Evolutionary conservation across 805 yeast species (phyloP).

Genomic region (Metschnikowia henanensis): DNA sequence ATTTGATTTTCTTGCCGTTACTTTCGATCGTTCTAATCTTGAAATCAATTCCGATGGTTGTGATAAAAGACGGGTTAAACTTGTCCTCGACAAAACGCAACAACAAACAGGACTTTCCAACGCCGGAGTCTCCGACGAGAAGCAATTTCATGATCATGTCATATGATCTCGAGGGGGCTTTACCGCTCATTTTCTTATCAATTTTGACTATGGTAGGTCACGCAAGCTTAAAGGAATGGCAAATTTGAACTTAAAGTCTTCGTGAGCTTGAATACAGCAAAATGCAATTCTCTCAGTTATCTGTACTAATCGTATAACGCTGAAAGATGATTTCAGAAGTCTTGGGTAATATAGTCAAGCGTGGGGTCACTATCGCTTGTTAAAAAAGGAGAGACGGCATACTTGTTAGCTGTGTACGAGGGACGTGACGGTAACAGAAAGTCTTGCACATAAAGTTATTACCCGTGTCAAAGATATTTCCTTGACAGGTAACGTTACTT

Average conservation of each 20-base stretch:
- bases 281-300: too few species aligned
- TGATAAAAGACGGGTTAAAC: slow-evolving; percentile 94
- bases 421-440: slow-evolving; percentile 17
- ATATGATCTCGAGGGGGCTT: slow-evolving; percentile 70
- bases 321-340: too few species aligned
- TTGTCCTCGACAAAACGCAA: slow-evolving; percentile 95
- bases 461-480: too few species aligned
- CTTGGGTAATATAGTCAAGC: too few species aligned
- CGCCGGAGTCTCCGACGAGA: slow-evolving; percentile 91
- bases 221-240: neutral
- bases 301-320: too few species aligned
- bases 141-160: slow-evolving; percentile 91
- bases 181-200: slow-evolving; percentile 47
- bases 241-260: neutral
- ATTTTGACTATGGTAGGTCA: slow-evolving; percentile 1
- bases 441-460: slow-evolving; percentile 7
- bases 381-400: slow-evolving; percentile 7
- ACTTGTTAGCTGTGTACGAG: slow-evolving; percentile 5
- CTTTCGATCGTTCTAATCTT: slow-evolving; percentile 94
- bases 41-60: slow-evolving; percentile 98
- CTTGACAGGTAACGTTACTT: too few species aligned
- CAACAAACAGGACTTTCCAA: slow-evolving; percentile 86
- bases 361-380: neutral
- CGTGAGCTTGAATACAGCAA: too few species aligned
- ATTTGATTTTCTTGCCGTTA: slow-evolving; percentile 88